Percentiles rank a stretch among this genome's conserved stretches.
These are phyloP conservation scores for Diplodia mutila DNA, from an alignment of 2,329 filamentous ascomycete species.

Conservation along the genomic window DNA sequence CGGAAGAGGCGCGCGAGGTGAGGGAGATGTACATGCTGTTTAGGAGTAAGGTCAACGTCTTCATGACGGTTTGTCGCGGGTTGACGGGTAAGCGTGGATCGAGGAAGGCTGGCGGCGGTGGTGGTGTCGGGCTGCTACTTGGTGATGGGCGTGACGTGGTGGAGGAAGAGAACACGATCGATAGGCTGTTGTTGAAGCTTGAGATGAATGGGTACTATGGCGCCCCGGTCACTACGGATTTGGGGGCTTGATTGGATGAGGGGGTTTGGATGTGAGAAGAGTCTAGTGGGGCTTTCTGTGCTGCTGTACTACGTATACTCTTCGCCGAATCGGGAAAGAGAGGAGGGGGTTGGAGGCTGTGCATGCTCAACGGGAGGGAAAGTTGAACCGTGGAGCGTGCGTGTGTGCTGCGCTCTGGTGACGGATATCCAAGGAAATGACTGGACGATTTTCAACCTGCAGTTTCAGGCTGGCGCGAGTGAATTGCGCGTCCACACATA, in stretches of 20 bases:
- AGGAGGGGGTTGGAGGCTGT: too few relatives aligned
- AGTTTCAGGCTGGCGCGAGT: too few relatives aligned
- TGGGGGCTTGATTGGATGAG: background rate
- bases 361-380: too few relatives aligned
- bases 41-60: constrained; percentile 72
- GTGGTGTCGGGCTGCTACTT: constrained; percentile 27
- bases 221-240: constrained; percentile 11
- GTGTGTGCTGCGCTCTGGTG: too few relatives aligned
- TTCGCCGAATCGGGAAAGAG: too few relatives aligned
- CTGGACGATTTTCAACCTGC: too few relatives aligned
- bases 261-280: too few relatives aligned
- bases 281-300: too few relatives aligned
- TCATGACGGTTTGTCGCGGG: constrained; percentile 72
- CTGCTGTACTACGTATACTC: too few relatives aligned
- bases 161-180: constrained; percentile 62
- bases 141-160: constrained; percentile 33
- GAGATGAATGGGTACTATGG: constrained; percentile 72
- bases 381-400: too few relatives aligned
- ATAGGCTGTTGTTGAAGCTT: constrained; percentile 68
- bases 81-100: constrained; percentile 66
- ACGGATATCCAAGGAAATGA: too few relatives aligned
- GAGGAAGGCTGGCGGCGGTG: constrained; percentile 38
- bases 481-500: too few relatives aligned
- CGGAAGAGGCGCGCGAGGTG: constrained; percentile 42
- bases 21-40: constrained; percentile 68